These are phyloP conservation scores for Melanomma pulvis-pyrius DNA, from an alignment of 495 filamentous ascomycete genomes.

Conservation along the genomic window DNA sequence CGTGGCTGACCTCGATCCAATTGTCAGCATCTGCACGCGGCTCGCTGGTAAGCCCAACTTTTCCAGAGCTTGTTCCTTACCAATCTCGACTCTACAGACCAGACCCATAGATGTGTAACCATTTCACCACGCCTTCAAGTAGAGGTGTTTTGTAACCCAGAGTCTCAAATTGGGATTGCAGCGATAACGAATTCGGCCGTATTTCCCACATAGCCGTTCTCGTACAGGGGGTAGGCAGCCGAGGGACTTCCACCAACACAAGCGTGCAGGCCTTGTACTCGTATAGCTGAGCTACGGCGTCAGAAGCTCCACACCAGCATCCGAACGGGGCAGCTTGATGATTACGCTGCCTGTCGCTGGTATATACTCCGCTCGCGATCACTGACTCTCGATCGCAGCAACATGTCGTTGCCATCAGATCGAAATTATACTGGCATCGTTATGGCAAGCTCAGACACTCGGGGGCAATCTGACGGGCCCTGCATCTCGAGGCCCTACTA, in stretches of 20 bases:
- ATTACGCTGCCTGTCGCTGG: not conserved
- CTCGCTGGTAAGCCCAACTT: too few relatives aligned
- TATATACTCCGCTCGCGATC: conserved; percentile 1
- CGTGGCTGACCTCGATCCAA: too few relatives aligned
- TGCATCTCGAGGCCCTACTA: not conserved
- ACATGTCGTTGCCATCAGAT: not conserved
- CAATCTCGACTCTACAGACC: not conserved
- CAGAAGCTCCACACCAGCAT: not conserved
- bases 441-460: not conserved
- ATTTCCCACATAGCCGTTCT: too few relatives aligned
- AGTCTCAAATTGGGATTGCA: too few relatives aligned
- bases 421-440: not conserved
- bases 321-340: not conserved
- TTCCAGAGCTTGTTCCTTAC: not conserved
- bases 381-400: not conserved
- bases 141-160: too few relatives aligned
- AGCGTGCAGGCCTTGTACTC: not conserved
- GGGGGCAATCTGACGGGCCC: not conserved
- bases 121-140: too few relatives aligned
- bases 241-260: not conserved
- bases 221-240: not conserved
- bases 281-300: not conserved
- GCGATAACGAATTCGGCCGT: too few relatives aligned
- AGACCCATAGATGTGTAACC: too few relatives aligned
- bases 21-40: not conserved